phyloP scores from a whole-genome alignment of 257 asterid genomes.

The Ligustrum vulgare region DNA sequence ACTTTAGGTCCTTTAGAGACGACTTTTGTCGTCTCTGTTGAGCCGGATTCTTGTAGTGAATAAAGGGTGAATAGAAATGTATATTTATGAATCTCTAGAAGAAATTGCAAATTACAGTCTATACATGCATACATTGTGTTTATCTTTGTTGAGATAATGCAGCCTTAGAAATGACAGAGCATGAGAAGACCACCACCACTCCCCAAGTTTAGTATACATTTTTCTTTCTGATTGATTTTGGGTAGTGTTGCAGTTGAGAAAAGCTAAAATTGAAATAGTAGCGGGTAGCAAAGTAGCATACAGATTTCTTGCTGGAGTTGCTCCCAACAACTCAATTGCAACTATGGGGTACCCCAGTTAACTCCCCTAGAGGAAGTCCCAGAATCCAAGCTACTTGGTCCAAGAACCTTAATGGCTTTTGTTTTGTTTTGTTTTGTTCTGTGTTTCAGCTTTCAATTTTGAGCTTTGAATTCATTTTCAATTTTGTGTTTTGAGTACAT shows the following conservation, averaged over 20 bases:
- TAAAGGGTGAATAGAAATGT: too few species aligned
- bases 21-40: too few species aligned
- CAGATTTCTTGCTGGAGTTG: slow-evolving; percentile 69
- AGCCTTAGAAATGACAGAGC: neutral
- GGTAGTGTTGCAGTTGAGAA: slow-evolving; percentile 69
- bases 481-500: too few species aligned
- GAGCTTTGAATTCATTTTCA: too few species aligned
- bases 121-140: neutral
- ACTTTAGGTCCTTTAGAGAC: too few species aligned
- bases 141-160: neutral
- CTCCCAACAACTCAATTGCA: slow-evolving; percentile 55
- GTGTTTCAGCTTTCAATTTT: too few species aligned
- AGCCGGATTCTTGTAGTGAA: too few species aligned
- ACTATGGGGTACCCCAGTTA: slow-evolving; percentile 58
- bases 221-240: slow-evolving; percentile 1
- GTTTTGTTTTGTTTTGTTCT: too few species aligned
- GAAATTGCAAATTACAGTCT: slow-evolving; percentile 3
- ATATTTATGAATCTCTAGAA: neutral
- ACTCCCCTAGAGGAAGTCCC: slow-evolving; percentile 59
- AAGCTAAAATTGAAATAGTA: slow-evolving; percentile 89
- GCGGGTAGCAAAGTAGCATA: slow-evolving; percentile 88
- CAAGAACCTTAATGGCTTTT: too few species aligned
- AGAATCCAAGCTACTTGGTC: slow-evolving; percentile 77
- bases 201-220: too few species aligned
- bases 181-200: neutral